These are phyloP conservation scores for Gaultheria prostrata DNA, from an alignment of 148 eudicot species.

Conservation along the genomic window DNA sequence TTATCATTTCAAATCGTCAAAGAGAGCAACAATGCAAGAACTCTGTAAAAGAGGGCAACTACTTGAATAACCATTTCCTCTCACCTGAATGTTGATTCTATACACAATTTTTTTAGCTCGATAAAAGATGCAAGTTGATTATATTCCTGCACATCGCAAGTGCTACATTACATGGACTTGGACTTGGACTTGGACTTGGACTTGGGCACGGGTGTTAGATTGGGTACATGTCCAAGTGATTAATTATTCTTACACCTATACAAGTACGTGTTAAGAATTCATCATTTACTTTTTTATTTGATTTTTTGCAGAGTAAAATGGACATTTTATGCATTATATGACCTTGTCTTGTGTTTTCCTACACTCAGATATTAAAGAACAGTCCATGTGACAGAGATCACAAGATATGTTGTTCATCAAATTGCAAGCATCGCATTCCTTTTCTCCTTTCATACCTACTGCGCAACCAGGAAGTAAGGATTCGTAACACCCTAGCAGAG, in stretches of 20 bases:
- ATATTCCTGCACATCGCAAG: neutral
- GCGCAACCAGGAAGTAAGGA: neutral
- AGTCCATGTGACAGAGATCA: neutral
- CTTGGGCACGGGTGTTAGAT: neutral
- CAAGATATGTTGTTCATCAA: neutral
- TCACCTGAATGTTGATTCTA: neutral
- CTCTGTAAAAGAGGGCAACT: neutral
- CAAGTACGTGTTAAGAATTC: neutral
- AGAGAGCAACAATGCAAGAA: neutral
- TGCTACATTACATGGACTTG: neutral
- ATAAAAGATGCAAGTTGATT: neutral
- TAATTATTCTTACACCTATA: neutral
- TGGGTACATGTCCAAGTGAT: neutral
- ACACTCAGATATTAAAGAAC: neutral
- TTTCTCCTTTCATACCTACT: neutral
- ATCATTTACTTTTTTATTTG: neutral
- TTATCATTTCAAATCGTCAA: neutral
- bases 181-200: neutral
- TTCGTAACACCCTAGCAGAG: neutral
- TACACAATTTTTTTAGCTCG: neutral
- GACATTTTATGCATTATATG: neutral
- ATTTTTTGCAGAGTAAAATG: neutral
- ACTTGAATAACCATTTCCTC: neutral
- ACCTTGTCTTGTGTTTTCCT: neutral
- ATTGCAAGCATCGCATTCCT: neutral